These are phyloP conservation scores for Sporothrix curviconia DNA, from an alignment of 2,329 filamentous ascomycete species.

Conservation along the genomic window DNA sequence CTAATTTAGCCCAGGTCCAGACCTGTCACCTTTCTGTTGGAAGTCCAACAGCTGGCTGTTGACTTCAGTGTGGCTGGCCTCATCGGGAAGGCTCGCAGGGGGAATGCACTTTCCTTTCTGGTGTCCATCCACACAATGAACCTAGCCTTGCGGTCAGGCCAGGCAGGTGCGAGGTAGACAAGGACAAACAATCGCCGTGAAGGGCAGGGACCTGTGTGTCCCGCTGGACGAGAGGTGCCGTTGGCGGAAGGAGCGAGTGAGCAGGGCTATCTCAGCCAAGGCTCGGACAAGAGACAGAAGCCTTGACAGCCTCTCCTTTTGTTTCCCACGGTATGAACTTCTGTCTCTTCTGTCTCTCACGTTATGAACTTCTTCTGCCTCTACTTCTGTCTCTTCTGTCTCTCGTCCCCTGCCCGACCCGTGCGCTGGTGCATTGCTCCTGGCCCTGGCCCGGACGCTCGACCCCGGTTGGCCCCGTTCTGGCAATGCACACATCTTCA, in stretches of 20 bases:
- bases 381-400: neutral
- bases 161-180: neutral
- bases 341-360: neutral
- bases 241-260: neutral
- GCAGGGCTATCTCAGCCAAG: neutral
- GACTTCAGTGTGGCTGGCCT: no score
- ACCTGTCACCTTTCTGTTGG: no score
- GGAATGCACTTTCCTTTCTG: no score
- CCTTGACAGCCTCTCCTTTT: neutral
- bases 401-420: neutral
- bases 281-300: neutral
- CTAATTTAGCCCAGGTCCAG: no score
- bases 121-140: no score
- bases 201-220: neutral
- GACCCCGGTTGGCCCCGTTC: neutral
- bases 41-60: no score
- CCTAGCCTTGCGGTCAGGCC: neutral
- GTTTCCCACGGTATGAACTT: no score
- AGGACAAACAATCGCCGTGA: neutral
- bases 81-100: no score
- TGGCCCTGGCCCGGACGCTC: conserved; percentile 6
- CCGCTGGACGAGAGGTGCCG: conserved; percentile 1
- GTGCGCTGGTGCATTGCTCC: conserved; percentile 10
- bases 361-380: neutral
- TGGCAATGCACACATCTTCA: conserved; percentile 6